These are phyloP conservation scores for Cadophora sp. DNA, from an alignment of 2,329 filamentous ascomycete species.

Conservation along the genomic window DNA sequence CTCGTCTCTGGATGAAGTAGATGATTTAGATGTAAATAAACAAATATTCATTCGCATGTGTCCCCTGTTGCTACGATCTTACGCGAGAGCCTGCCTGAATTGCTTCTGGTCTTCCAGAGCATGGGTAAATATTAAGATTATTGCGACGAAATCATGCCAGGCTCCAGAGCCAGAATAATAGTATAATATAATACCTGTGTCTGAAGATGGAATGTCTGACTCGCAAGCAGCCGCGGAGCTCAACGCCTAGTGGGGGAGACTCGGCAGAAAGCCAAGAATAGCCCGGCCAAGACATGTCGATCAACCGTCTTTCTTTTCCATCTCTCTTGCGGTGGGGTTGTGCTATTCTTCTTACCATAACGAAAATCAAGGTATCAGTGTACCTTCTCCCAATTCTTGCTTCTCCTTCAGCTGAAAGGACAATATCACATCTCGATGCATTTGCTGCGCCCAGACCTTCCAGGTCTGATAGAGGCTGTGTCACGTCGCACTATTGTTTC, in stretches of 20 bases:
- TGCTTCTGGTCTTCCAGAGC: background rate
- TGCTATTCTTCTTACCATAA: background rate
- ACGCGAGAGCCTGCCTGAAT: background rate
- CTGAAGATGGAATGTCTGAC: too few relatives aligned
- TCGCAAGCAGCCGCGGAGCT: too few relatives aligned
- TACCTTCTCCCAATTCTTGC: background rate
- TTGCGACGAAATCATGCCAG: too few relatives aligned
- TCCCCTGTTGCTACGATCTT: background rate
- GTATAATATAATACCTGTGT: too few relatives aligned
- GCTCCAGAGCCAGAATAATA: too few relatives aligned
- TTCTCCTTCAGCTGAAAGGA: background rate
- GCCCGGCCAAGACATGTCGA: background rate
- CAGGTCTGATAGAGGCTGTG: background rate
- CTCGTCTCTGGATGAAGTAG: background rate
- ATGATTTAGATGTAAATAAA: background rate
- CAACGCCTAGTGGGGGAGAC: background rate
- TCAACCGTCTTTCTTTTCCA: background rate
- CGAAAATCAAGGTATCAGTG: background rate
- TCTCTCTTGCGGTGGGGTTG: too few relatives aligned
- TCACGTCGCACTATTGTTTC: background rate
- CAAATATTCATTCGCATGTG: background rate
- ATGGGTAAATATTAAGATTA: too few relatives aligned
- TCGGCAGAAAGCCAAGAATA: background rate
- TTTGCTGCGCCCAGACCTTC: slow-evolving; percentile 3
- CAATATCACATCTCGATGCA: background rate